phyloP scores from a whole-genome alignment of 768 basidiomycete species.

The Tricholoma sp. region DNA sequence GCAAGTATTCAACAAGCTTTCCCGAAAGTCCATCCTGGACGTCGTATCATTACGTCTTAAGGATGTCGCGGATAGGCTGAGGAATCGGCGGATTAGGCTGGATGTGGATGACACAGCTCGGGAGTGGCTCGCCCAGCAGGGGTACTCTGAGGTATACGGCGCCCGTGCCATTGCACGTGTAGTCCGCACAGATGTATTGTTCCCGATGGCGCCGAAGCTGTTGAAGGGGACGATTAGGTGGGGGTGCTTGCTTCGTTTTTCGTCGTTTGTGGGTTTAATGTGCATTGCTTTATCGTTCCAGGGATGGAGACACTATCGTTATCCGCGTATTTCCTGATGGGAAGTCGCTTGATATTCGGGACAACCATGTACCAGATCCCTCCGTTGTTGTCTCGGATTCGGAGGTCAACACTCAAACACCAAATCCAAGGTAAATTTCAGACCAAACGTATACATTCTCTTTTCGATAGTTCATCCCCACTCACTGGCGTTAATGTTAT shows the following conservation, averaged over 20 bases:
- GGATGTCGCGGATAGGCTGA: slow-evolving; percentile 67
- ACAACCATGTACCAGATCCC: slow-evolving; percentile 56
- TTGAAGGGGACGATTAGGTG: slow-evolving; percentile 78
- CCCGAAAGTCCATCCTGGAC: slow-evolving; percentile 63
- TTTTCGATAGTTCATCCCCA: neutral
- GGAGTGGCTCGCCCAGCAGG: slow-evolving; percentile 67
- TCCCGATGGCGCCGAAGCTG: slow-evolving; percentile 77
- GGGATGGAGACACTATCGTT: slow-evolving; percentile 64
- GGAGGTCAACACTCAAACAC: neutral
- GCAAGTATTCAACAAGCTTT: slow-evolving; percentile 88
- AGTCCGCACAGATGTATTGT: slow-evolving; percentile 75
- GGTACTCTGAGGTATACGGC: slow-evolving; percentile 83
- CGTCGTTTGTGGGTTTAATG: neutral
- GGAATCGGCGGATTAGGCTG: slow-evolving; percentile 59
- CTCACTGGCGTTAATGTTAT: neutral
- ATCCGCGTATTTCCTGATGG: slow-evolving; percentile 43
- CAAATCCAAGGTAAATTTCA: neutral
- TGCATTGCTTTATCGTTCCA: slow-evolving; percentile 13
- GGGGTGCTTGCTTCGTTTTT: slow-evolving; percentile 11
- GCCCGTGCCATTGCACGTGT: slow-evolving; percentile 86
- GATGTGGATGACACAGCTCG: slow-evolving; percentile 60
- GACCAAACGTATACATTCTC: neutral
- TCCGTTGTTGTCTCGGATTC: slow-evolving; percentile 14
- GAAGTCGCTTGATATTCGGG: slow-evolving; percentile 45
- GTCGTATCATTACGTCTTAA: slow-evolving; percentile 73